phyloP scores from a whole-genome alignment of 225 moss, liverwort and hornwort species.

The Pseudisothecium myosuroides region DNA sequence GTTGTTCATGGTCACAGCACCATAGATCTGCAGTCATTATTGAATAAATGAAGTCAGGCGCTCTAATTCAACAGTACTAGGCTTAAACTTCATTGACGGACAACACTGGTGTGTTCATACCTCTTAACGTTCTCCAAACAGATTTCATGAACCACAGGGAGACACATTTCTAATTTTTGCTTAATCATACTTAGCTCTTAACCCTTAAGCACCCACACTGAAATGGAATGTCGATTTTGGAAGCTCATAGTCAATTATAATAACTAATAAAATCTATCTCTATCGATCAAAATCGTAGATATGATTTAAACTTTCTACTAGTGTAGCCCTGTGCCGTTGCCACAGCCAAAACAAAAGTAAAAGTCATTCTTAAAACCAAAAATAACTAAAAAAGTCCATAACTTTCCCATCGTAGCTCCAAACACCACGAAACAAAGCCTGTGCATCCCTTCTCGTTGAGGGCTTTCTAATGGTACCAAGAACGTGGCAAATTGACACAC shows the following conservation, averaged over 20 bases:
- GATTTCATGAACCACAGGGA: not conserved
- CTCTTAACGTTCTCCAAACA: not conserved
- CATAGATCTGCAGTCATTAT: conserved; percentile 53
- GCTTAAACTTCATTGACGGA: not conserved
- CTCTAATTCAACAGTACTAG: not conserved
- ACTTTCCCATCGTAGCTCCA: too few species aligned
- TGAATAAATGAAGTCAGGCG: not conserved
- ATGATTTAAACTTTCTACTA: too few species aligned
- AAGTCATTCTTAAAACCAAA: too few species aligned
- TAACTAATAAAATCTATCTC: not conserved
- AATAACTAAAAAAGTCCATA: too few species aligned
- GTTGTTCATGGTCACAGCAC: conserved; percentile 98
- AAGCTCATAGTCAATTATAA: not conserved
- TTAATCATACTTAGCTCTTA: not conserved
- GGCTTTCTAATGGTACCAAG: too few species aligned
- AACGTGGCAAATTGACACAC: too few species aligned
- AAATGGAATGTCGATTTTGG: not conserved
- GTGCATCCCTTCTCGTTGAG: too few species aligned
- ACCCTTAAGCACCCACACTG: not conserved
- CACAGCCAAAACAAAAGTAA: too few species aligned
- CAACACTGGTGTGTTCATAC: not conserved
- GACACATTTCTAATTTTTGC: not conserved
- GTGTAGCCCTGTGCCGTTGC: too few species aligned
- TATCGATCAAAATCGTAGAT: too few species aligned
- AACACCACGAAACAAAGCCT: too few species aligned